phyloP scores from a whole-genome alignment of 345 rosid genomes.

The Atalantia buxifolia region DNA sequence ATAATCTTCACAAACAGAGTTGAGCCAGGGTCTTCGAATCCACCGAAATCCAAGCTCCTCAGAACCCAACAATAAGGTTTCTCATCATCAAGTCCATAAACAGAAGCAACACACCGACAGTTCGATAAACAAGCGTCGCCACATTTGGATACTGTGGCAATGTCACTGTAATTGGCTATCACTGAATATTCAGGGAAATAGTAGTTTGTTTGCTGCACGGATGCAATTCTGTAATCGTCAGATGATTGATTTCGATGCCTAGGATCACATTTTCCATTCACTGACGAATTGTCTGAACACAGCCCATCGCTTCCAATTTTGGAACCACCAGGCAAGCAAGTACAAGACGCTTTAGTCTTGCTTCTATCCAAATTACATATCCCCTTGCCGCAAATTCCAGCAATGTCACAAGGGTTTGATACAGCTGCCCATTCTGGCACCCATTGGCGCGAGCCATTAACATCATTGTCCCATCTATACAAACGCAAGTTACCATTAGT shows the following conservation, averaged over 20 bases:
- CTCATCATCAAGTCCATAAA: slow-evolving; percentile 84
- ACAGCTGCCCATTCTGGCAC: slow-evolving; percentile 91
- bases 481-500: slow-evolving; percentile 71
- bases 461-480: slow-evolving; percentile 79
- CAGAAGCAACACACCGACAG: slow-evolving; percentile 85
- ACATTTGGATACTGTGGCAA: slow-evolving; percentile 47
- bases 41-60: slow-evolving; percentile 70
- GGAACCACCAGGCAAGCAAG: slow-evolving; percentile 65
- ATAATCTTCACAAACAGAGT: slow-evolving; percentile 68
- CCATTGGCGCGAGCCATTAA: slow-evolving; percentile 81
- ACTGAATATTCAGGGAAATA: slow-evolving; percentile 63
- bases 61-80: slow-evolving; percentile 88
- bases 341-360: slow-evolving; percentile 75
- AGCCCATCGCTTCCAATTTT: slow-evolving; percentile 26
- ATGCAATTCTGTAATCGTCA: slow-evolving; percentile 41
- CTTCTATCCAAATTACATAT: slow-evolving; percentile 65
- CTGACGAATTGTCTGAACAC: slow-evolving; percentile 53
- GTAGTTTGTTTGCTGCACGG: slow-evolving; percentile 75
- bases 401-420: slow-evolving; percentile 81
- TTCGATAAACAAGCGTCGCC: slow-evolving; percentile 73
- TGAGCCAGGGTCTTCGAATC: slow-evolving; percentile 72
- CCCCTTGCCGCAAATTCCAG: slow-evolving; percentile 87
- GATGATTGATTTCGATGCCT: slow-evolving; percentile 25
- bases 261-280: slow-evolving; percentile 40
- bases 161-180: slow-evolving; percentile 65